These are phyloP conservation scores for Kuraishia ogatae DNA, from an alignment of 805 yeast genomes.

Conservation along the genomic window DNA sequence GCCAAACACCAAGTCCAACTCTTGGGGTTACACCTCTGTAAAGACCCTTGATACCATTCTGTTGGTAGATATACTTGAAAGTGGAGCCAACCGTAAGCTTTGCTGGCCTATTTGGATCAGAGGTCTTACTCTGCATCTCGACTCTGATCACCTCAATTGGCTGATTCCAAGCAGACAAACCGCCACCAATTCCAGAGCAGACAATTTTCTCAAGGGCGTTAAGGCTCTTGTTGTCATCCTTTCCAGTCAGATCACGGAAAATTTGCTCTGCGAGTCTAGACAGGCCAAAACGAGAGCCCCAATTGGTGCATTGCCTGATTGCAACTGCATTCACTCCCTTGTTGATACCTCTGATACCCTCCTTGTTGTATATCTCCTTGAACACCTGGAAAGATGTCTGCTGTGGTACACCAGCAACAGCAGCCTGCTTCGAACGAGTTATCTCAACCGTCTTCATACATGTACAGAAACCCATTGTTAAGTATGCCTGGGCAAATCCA, in stretches of 20 bases:
- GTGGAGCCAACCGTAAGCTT: slow-evolving; percentile 74
- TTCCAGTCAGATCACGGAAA: slow-evolving; percentile 57
- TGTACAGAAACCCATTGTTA: slow-evolving; percentile 97
- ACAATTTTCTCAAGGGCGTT: slow-evolving; percentile 72
- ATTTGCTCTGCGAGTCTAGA: slow-evolving; percentile 85
- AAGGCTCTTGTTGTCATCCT: slow-evolving; percentile 53
- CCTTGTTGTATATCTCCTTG: slow-evolving; percentile 70
- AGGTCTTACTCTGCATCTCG: slow-evolving; percentile 95
- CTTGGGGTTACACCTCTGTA: slow-evolving; percentile 97
- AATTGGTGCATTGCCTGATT: slow-evolving; percentile 96
- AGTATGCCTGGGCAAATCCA: slow-evolving; percentile 93
- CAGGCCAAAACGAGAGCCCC: slow-evolving; percentile 97
- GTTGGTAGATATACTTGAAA: slow-evolving; percentile 70
- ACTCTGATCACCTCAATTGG: slow-evolving; percentile 97
- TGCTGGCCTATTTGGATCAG: slow-evolving; percentile 92
- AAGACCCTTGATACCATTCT: slow-evolving; percentile 82
- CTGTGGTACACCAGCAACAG: slow-evolving; percentile 54
- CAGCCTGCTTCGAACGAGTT: slow-evolving; percentile 76
- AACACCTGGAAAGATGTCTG: slow-evolving; percentile 81
- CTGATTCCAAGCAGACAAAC: slow-evolving; percentile 97
- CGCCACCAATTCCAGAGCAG: slow-evolving; percentile 92
- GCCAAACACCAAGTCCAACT: slow-evolving; percentile 96
- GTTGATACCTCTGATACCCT: slow-evolving; percentile 92
- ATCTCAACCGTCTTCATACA: slow-evolving; percentile 99
- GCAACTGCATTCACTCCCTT: slow-evolving; percentile 99